Base-by-base conservation (phyloP, 306 rosid species). In the Notholithocarpus densiflorus region DNA sequence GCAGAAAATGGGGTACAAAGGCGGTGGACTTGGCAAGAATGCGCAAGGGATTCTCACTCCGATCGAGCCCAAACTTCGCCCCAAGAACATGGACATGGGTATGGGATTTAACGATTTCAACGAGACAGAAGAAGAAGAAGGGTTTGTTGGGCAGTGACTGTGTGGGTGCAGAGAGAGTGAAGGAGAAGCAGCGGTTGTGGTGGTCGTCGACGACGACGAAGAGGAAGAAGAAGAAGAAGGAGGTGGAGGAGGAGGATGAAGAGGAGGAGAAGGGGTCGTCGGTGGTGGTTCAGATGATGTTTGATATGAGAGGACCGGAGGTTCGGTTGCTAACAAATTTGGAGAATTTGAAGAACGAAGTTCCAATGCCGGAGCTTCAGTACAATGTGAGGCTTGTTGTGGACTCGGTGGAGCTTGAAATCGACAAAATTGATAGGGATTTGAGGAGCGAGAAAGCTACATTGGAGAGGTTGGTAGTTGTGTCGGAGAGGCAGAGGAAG, bases 21-120 rank as follows among this genome's bases (percentile, higher is more conserved):
- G 98, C 65, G 99, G 97, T 7, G 99, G 98, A 43, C 98, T 95
- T 74, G 99, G 99, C 32, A 91, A 83, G 88, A 91, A 93, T 68
- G 80, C 85, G 84, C 98, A 95, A 64, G 99, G 99, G 54, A 95
- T 95, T 80, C 61, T 90, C 31, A 81, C 90, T 21, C 99, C 96
- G 0, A 84, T 93, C 51, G 96, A 91, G 82, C 93, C 93, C 1
- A 89, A 78, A 78, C n/a, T 90, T 93, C 89, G 98, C 88, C 97
- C 90, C 2, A 93, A 89, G 84, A 90, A 90, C 75, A 79, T 87
- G 76, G 94, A 90, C 75, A 79, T 87, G 76, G 94, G 98, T 66
- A 86, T 95, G 92, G 98, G 98, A 15, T 95, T 91, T 82, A 88
- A 87, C 68, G 92, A 92, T 37, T 85, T 82, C 32, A 88, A 93